Evolutionary conservation across 1,284 basidiomycete genomes (phyloP).

Genomic region (Cutaneotrichosporon dermatis): DNA sequence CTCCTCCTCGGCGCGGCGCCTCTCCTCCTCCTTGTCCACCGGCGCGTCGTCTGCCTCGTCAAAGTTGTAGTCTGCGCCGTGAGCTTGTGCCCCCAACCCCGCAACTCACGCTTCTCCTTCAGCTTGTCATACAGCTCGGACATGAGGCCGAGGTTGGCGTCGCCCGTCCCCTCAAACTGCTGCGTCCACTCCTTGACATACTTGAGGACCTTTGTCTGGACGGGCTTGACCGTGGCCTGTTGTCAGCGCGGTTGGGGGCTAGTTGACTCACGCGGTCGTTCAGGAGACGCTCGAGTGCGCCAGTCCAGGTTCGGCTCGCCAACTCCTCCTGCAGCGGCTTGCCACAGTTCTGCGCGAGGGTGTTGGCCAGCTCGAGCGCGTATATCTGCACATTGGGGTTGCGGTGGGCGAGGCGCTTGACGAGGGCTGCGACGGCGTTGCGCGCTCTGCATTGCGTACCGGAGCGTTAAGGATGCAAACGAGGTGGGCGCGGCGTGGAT

Average conservation of each 20-base stretch:
- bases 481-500: too few relatives aligned
- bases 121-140: slow-evolving; percentile 80
- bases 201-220: slow-evolving; percentile 67
- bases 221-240: slow-evolving; percentile 83
- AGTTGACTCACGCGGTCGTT: slow-evolving; percentile 69
- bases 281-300: slow-evolving; percentile 76
- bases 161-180: slow-evolving; percentile 65
- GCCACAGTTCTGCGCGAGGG: slow-evolving; percentile 86
- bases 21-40: slow-evolving; percentile 60
- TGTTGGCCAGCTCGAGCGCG: slow-evolving; percentile 76
- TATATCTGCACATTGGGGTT: slow-evolving; percentile 97
- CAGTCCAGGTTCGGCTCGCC: slow-evolving; percentile 83
- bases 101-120: slow-evolving; percentile 68
- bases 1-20: slow-evolving; percentile 75
- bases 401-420: slow-evolving; percentile 88
- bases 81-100: not conserved
- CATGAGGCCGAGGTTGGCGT: slow-evolving; percentile 81
- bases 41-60: slow-evolving; percentile 58
- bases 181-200: slow-evolving; percentile 80
- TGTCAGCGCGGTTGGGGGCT: not conserved
- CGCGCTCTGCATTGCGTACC: slow-evolving; percentile 61
- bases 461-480: too few relatives aligned
- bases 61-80: slow-evolving; percentile 51
- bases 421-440: slow-evolving; percentile 74
- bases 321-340: slow-evolving; percentile 79